Base-by-base conservation (phyloP, 1,284 basidiomycete genomes). In the Malassezia caprae region DNA sequence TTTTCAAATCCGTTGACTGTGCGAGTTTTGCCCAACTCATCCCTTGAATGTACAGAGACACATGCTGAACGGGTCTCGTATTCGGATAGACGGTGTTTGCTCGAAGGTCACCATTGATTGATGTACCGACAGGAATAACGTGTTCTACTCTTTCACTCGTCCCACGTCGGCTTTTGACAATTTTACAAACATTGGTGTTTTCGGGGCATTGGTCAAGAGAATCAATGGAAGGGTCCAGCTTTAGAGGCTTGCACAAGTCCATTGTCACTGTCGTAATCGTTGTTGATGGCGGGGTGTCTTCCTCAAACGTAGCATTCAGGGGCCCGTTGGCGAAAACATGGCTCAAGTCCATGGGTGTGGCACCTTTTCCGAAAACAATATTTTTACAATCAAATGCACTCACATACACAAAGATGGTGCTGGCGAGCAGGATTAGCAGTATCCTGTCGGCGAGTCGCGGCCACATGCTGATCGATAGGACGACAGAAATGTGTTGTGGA, bases 261-360 rank as follows among this genome's bases (percentile, higher is more conserved):
- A 58, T 46, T 7, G 39, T 56, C 6, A 62, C 55, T 5, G 59
- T 56, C 50, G 50, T 58, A 4, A 53, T 55, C 2, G 60, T 64
- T 3, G 37, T 62, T 2, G 43, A 58, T 15, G 65, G 65, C 23
- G 60, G 59, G 13, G 31, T 62, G n/a, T 31, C 21, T 19, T 35
- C 8, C 12, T 15, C 12, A 2, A n/a, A 4, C 13, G n/a, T 32
- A 8, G 31, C 37, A 24, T 23, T 50, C 15, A 52, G n/a, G 4
- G 53, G 41, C 8, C 46, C 53, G 23, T 24, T 13, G 17, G 27
- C 32, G 23, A 48, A 48, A 13, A 23, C 23, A 21, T 31, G 23
- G 21, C 46, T 35, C 24, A 48, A 26, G 34, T 48, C 46, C 11
- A 48, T 6, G 11, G 26, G 3, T 5, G 8, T 19, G 13, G 7